A percentile compares a stretch with the other conserved stretches of the same genome.
phyloP scores from a whole-genome alignment of 208 protist genomes.

The Leishmania gerbilli region DNA sequence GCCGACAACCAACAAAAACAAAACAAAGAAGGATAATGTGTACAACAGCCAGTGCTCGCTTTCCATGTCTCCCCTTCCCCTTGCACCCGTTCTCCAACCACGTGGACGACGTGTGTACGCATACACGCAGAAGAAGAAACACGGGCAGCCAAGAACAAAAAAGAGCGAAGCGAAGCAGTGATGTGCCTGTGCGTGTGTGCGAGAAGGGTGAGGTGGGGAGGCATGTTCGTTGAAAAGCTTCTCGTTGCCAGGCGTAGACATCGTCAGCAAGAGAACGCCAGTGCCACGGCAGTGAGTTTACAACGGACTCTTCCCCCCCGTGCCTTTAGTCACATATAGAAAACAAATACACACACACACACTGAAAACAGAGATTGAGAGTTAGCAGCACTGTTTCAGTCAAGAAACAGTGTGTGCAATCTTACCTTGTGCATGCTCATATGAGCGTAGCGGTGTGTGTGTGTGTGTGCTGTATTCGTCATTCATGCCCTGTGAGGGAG shows the following conservation, averaged over 20 bases:
- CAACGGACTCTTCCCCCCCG: not conserved
- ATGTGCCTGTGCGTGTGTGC: not conserved
- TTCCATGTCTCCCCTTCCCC: too few species aligned
- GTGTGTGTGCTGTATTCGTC: not conserved
- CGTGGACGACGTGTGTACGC: not conserved
- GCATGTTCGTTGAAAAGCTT: not conserved
- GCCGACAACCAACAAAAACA: too few species aligned
- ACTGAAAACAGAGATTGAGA: not conserved
- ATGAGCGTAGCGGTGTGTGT: not conserved
- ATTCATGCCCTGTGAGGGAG: not conserved
- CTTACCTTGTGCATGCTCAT: not conserved
- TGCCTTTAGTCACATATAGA: not conserved
- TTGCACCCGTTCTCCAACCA: not conserved
- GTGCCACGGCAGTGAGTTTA: not conserved
- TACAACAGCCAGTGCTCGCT: too few species aligned
- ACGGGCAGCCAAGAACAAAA: not conserved
- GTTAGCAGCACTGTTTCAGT: not conserved
- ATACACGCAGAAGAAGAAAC: not conserved
- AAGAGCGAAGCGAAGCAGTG: not conserved
- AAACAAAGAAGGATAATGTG: too few species aligned
- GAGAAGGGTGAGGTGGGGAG: not conserved
- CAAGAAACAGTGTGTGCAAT: not conserved
- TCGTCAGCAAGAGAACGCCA: not conserved
- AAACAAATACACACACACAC: not conserved
- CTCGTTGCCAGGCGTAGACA: not conserved